Base-by-base conservation (phyloP, 306 rosid genomes). In the Lagenaria siceraria region DNA sequence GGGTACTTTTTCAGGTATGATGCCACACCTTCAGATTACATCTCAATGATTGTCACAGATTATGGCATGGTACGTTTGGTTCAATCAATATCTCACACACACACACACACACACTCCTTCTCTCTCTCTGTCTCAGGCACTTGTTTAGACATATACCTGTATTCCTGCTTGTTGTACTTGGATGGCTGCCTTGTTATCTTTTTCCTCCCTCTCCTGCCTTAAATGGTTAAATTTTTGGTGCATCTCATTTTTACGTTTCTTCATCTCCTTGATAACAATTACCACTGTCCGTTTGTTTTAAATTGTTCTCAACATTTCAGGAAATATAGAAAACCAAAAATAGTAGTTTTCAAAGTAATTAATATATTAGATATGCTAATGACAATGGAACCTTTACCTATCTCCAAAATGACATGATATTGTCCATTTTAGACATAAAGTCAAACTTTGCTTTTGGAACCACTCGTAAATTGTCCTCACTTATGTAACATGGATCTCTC, bases 41-140 rank as follows among this genome's bases (percentile, higher is more conserved):
- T 93, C 80, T 88, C 98, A 8, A 84, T 87, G 82, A 93, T 93
- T 69, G 83, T 93, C 74, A 86, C 98, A n/a, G 98, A 93, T 84
- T 85, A 93, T 82, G 98, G 98, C 89, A 88, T 89, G 97, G 98
- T 93, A 86, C 87, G 78, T 56, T 17, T 51, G 0, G 55, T 15
- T 51, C 55, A 42, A 42, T 42, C 13, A 2, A 51, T 51, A 51
- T 51, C n/a, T n/a, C n/a, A 15, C 55, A n/a, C n/a, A n/a, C n/a
- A n/a, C n/a, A n/a, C n/a, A n/a, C n/a, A n/a, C n/a, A n/a, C n/a
- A n/a, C n/a, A n/a, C n/a, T n/a, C n/a, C n/a, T n/a, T n/a, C 53
- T 49, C 15, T 40, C 10, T 40, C 48, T 46, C 52, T 42, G 13
- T 14, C 55, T 51, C 8, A 51, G 55, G 55, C 55, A 51, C 55